These are phyloP conservation scores for Neurospora sp. DNA, from an alignment of 495 filamentous ascomycete species.

Conservation along the genomic window DNA sequence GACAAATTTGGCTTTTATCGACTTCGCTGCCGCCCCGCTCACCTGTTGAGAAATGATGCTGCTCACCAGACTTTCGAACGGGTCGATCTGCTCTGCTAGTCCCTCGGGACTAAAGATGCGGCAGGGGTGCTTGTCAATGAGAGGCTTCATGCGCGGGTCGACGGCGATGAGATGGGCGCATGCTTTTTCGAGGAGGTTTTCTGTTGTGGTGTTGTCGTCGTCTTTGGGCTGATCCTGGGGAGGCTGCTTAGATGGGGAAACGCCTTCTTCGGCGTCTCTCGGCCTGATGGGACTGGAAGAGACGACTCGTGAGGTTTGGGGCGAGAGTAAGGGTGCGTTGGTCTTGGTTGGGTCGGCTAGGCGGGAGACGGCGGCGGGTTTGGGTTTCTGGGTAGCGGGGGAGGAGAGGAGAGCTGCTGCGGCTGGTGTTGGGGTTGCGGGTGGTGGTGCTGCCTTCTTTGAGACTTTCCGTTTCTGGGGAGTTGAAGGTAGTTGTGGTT, in stretches of 20 bases:
- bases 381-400: slow-evolving; percentile 19
- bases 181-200: slow-evolving; percentile 66
- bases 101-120: slow-evolving; percentile 71
- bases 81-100: slow-evolving; percentile 73
- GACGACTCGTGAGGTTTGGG: slow-evolving; percentile 60
- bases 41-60: slow-evolving; percentile 96
- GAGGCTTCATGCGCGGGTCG: slow-evolving; percentile 60
- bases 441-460: slow-evolving; percentile 13
- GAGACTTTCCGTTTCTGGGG: slow-evolving; percentile 22
- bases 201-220: slow-evolving; percentile 50
- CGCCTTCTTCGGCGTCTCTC: slow-evolving; percentile 16
- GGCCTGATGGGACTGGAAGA: slow-evolving; percentile 36
- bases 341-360: slow-evolving; percentile 41
- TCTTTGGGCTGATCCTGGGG: not conserved
- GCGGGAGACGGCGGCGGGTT: slow-evolving; percentile 29
- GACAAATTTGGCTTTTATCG: slow-evolving; percentile 80
- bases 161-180: slow-evolving; percentile 65
- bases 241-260: slow-evolving; percentile 47
- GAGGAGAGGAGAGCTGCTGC: slow-evolving; percentile 26
- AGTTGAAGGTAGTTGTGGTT: slow-evolving; percentile 19
- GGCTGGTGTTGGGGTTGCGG: slow-evolving; percentile 31
- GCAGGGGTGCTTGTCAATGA: slow-evolving; percentile 71
- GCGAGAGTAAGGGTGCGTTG: slow-evolving; percentile 73
- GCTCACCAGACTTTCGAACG: slow-evolving; percentile 70
- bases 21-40: slow-evolving; percentile 78